phyloP scores from a whole-genome alignment of 768 basidiomycete species.

The Boletus pseudo-olivaceus region DNA sequence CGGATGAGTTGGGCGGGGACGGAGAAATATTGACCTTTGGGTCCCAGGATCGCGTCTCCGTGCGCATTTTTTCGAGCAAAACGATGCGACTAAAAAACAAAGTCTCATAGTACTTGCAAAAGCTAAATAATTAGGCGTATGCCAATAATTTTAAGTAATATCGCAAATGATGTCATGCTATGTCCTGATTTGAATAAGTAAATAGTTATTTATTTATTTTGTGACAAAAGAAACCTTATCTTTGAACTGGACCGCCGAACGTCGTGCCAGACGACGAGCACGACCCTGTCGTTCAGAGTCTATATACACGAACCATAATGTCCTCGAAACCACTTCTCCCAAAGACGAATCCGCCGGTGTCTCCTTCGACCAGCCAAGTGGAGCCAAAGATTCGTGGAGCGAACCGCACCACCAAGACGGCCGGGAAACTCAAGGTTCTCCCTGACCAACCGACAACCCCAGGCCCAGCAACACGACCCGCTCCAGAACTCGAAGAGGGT shows the following conservation, averaged over 20 bases:
- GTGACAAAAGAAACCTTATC: background rate
- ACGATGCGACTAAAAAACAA: background rate
- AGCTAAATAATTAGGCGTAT: background rate
- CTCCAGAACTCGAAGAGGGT: conserved; percentile 38
- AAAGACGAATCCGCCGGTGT: conserved; percentile 23
- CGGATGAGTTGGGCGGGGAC: background rate
- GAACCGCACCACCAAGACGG: conserved; percentile 75
- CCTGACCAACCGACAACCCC: conserved; percentile 74
- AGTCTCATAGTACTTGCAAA: background rate
- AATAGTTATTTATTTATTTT: background rate
- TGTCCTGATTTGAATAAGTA: background rate
- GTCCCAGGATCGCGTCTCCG: background rate
- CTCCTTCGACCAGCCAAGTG: conserved; percentile 6
- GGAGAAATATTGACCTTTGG: background rate
- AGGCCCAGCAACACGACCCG: conserved; percentile 28
- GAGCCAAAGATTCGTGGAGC: conserved; percentile 67
- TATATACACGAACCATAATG: conserved; percentile 14
- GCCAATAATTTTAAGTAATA: background rate
- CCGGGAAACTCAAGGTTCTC: conserved; percentile 83
- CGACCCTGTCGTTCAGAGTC: background rate
- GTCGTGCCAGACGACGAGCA: conserved; percentile 17
- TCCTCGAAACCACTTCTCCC: conserved; percentile 31
- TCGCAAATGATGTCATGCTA: conserved; percentile 15
- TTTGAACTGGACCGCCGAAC: conserved; percentile 9
- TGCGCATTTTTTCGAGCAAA: background rate